Evolutionary conservation across 208 protist genomes (phyloP).

Genomic region (Trypanosomatidae sp.): DNA sequence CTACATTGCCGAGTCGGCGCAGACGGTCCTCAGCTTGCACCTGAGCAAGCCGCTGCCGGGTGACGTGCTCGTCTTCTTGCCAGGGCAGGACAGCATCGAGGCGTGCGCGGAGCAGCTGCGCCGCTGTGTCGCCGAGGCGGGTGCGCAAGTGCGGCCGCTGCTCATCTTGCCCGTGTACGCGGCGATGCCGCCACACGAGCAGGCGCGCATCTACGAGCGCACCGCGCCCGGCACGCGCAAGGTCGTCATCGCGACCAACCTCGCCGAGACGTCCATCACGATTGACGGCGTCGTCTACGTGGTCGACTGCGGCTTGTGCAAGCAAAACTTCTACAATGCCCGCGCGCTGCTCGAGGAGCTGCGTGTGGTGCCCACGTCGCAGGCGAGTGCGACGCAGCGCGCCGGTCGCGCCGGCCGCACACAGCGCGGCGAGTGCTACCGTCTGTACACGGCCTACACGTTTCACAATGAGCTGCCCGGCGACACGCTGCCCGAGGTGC

Average conservation of each 20-base stretch:
- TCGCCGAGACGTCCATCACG: slow-evolving; percentile 99
- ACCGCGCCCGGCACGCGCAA: slow-evolving; percentile 86
- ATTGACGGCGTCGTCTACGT: slow-evolving; percentile 99
- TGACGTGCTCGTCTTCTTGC: slow-evolving; percentile 99
- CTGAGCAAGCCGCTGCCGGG: slow-evolving; percentile 79
- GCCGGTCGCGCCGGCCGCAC: slow-evolving; percentile 92
- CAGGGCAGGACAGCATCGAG: slow-evolving; percentile 99
- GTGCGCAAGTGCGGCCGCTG: slow-evolving; percentile 66
- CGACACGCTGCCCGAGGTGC: slow-evolving; percentile 93
- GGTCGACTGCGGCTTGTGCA: slow-evolving; percentile 96
- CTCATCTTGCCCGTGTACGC: slow-evolving; percentile 97
- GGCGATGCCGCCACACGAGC: slow-evolving; percentile 95
- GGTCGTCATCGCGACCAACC: slow-evolving; percentile 98
- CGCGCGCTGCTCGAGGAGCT: slow-evolving; percentile 95
- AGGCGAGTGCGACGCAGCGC: slow-evolving; percentile 94
- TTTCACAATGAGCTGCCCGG: slow-evolving; percentile 93
- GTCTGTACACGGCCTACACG: slow-evolving; percentile 91
- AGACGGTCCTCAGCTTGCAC: slow-evolving; percentile 90
- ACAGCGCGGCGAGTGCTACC: slow-evolving; percentile 92
- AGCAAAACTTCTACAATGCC: slow-evolving; percentile 96
- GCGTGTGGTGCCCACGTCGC: slow-evolving; percentile 91
- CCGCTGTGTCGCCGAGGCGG: slow-evolving; percentile 28
- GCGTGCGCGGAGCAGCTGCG: slow-evolving; percentile 56
- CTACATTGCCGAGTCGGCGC: slow-evolving; percentile 95
- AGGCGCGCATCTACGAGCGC: slow-evolving; percentile 97